A percentile compares a stretch with the other conserved stretches of the same genome.
Conservation (phyloP, 768 basidiomycete genomes). For the Calocybe indica region DNA sequence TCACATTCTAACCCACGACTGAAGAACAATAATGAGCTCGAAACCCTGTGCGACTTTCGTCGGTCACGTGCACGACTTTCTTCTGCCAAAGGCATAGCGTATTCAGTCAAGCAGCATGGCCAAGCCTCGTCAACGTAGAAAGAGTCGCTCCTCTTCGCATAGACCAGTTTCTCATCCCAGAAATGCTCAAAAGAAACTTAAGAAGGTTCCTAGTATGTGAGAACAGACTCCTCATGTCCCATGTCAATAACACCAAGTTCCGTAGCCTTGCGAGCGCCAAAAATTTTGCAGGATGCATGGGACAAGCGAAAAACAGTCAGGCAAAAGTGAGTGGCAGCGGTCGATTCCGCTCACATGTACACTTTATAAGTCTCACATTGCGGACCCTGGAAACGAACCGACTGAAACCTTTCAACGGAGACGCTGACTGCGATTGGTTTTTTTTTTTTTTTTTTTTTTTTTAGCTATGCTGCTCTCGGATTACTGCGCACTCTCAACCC, state of each 20-base stretch:
- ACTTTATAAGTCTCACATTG: background rate
- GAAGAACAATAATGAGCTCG: background rate
- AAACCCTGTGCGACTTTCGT: slow-evolving; percentile 1
- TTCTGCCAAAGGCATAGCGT: background rate
- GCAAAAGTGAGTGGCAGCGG: slow-evolving; percentile 68
- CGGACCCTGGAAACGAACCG: too few relatives aligned
- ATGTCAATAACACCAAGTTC: background rate
- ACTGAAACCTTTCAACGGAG: too few relatives aligned
- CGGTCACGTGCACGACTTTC: background rate
- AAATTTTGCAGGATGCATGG: slow-evolving; percentile 80
- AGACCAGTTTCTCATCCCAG: slow-evolving; percentile 68
- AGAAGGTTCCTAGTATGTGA: slow-evolving; percentile 69
- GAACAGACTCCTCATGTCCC: too few relatives aligned
- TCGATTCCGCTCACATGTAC: background rate
- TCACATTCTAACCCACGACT: too few relatives aligned
- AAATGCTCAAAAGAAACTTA: slow-evolving; percentile 67
- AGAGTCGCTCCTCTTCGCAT: slow-evolving; percentile 73
- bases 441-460: background rate
- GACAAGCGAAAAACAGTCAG: slow-evolving; percentile 80
- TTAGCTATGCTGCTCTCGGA: slow-evolving; percentile 75
- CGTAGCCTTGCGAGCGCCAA: slow-evolving; percentile 74
- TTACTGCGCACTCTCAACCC: slow-evolving; percentile 66
- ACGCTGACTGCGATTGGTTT: background rate
- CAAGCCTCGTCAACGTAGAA: slow-evolving; percentile 90
- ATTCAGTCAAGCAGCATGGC: slow-evolving; percentile 49